Evolutionary conservation across 2,329 filamentous ascomycete species (phyloP).

Genomic region (Beauveria scarabaeidicola): DNA sequence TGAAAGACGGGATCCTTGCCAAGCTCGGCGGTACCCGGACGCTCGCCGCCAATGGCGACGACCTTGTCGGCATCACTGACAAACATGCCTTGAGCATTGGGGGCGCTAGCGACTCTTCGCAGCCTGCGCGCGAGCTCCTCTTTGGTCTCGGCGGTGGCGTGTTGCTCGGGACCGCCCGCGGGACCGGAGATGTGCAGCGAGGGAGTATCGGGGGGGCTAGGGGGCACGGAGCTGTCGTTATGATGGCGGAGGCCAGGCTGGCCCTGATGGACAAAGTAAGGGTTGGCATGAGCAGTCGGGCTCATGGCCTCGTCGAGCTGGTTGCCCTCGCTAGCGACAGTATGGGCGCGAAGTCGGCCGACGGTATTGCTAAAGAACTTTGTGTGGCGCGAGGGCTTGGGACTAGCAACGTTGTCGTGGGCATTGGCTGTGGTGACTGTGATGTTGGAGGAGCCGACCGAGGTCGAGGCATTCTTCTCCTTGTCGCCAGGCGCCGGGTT

Average conservation of each 20-base stretch:
- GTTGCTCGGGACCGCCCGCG: constrained; percentile 53
- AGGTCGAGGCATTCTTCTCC: constrained; percentile 54
- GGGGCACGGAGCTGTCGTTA: constrained; percentile 86
- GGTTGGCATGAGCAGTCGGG: constrained; percentile 89
- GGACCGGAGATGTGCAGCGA: constrained; percentile 64
- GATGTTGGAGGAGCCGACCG: constrained; percentile 7
- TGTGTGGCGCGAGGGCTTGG: constrained; percentile 70
- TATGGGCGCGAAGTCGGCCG: constrained; percentile 79
- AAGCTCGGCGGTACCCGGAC: constrained; percentile 77
- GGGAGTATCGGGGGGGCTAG: constrained; percentile 86
- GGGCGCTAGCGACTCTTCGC: constrained; percentile 88
- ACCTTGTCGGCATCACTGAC: constrained; percentile 30
- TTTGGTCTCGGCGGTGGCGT: constrained; percentile 71
- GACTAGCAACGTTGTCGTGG: constrained; percentile 17
- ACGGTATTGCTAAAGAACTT: constrained; percentile 82
- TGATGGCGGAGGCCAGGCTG: constrained; percentile 88
- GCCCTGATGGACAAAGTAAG: constrained; percentile 95
- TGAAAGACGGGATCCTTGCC: constrained; percentile 67
- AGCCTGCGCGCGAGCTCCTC: constrained; percentile 91
- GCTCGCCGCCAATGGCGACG: constrained; percentile 44
- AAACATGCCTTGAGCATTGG: constrained; percentile 93
- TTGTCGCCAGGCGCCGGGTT: constrained; percentile 31
- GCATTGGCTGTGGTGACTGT: constrained; percentile 10
- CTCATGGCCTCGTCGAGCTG: constrained; percentile 80
- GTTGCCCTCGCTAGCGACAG: constrained; percentile 88